phyloP scores from a whole-genome alignment of 148 eudicot species.

The Polygonum aviculare region DNA sequence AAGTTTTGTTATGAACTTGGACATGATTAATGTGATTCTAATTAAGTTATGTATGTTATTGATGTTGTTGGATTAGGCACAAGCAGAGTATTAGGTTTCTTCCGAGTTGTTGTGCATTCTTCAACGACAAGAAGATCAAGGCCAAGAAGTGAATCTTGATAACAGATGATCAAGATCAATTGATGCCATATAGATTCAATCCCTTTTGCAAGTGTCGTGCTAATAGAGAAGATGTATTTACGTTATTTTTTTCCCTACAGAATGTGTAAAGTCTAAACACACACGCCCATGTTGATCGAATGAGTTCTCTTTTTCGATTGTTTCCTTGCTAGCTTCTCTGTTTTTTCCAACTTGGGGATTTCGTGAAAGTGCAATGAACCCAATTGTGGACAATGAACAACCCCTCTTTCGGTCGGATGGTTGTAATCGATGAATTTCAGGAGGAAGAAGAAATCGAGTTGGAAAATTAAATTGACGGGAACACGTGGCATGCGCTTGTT shows the following conservation, averaged over 20 bases:
- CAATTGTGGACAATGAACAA: neutral
- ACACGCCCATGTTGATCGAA: neutral
- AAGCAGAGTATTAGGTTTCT: slow-evolving; percentile 27
- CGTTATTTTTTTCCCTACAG: neutral
- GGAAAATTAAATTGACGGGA: neutral
- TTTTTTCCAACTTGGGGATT: neutral
- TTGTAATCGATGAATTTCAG: neutral
- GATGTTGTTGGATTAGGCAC: neutral
- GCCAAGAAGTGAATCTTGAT: slow-evolving; percentile 18
- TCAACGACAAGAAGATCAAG: slow-evolving; percentile 23
- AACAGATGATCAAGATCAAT: neutral
- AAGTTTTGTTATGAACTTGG: neutral
- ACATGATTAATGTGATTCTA: neutral
- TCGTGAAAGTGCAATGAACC: neutral
- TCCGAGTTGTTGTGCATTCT: slow-evolving; percentile 31
- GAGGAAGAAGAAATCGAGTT: neutral
- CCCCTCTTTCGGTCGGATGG: neutral
- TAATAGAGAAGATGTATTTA: neutral
- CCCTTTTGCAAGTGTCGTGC: neutral
- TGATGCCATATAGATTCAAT: neutral
- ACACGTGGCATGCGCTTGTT: neutral
- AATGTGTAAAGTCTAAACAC: neutral
- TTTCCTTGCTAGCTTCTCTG: neutral
- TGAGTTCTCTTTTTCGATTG: neutral
- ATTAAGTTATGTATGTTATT: neutral